phyloP scores from a whole-genome alignment of 2,329 filamentous ascomycete genomes.

The Fusarium globosum region DNA sequence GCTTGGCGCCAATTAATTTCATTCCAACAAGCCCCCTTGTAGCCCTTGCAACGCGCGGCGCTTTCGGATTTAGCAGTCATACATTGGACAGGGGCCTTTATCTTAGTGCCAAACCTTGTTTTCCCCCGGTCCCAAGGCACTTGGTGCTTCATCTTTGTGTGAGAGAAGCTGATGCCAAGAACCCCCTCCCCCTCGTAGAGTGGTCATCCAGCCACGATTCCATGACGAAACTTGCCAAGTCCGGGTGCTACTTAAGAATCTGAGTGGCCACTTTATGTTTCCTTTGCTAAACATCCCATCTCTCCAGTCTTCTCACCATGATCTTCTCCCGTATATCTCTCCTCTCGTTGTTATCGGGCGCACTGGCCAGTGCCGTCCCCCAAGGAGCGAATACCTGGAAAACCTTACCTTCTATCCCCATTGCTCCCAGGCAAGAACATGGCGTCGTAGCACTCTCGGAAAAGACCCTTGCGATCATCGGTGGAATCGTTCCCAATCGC shows the following conservation, averaged over 20 bases:
- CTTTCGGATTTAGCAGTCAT: conserved; percentile 6
- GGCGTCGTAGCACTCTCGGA: conserved; percentile 38
- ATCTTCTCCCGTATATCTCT: not conserved
- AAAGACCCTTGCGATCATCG: conserved; percentile 41
- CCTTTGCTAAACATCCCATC: not conserved
- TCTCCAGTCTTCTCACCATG: conserved; percentile 1
- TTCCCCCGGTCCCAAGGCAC: not conserved
- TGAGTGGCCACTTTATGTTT: not conserved
- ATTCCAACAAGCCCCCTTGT: conserved; percentile 20
- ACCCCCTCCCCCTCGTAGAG: not conserved
- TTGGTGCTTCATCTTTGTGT: conserved; percentile 27
- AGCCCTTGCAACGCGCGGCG: conserved; percentile 17
- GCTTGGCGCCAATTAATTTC: conserved; percentile 14
- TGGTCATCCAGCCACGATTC: conserved; percentile 20
- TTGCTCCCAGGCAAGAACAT: conserved; percentile 45
- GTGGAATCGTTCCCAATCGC: conserved; percentile 41
- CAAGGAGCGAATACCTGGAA: conserved; percentile 36
- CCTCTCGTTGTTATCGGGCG: conserved; percentile 4
- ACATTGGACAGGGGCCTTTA: not conserved
- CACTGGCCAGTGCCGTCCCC: conserved; percentile 6
- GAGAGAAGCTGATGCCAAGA: conserved; percentile 25
- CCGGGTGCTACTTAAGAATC: conserved; percentile 13
- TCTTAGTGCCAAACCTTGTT: conserved; percentile 10
- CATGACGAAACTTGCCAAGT: conserved; percentile 17
- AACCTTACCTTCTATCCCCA: conserved; percentile 37